phyloP scores from a whole-genome alignment of 352 stramenopile genomes.

The Pythium periplocum region DNA sequence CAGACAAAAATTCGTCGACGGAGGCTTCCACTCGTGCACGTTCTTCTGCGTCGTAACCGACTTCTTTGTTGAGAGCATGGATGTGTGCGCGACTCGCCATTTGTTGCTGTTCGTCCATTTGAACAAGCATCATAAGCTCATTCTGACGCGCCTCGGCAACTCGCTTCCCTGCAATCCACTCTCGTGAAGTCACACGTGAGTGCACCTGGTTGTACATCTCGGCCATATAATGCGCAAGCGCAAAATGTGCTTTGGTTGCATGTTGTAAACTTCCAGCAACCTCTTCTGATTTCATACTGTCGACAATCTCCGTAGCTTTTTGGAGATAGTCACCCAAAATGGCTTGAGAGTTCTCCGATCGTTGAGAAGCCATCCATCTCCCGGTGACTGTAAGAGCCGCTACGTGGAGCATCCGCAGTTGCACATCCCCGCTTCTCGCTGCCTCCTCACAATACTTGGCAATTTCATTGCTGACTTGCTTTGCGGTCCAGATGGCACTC shows the following conservation, averaged over 20 bases:
- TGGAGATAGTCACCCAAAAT: constrained; percentile 92
- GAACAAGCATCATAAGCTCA: constrained; percentile 56
- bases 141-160: constrained; percentile 61
- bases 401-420: constrained; percentile 54
- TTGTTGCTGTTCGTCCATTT: constrained; percentile 50
- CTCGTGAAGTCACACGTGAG: constrained; percentile 75
- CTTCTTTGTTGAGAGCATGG: constrained; percentile 75
- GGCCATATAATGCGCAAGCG: constrained; percentile 88
- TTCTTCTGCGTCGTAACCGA: constrained; percentile 86
- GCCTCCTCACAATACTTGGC: constrained; percentile 8
- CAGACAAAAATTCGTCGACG: constrained; percentile 81
- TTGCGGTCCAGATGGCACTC: constrained; percentile 71
- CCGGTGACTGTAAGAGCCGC: constrained; percentile 75
- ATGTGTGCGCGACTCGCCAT: constrained; percentile 69
- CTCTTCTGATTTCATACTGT: constrained; percentile 27
- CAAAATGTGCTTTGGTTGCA: constrained; percentile 76
- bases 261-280: constrained; percentile 36
- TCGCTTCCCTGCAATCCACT: constrained; percentile 85
- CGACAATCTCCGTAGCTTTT: constrained; percentile 68
- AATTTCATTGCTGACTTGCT: constrained; percentile 47
- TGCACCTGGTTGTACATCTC: constrained; percentile 89
- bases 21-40: constrained; percentile 79
- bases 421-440: constrained; percentile 1
- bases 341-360: constrained; percentile 87
- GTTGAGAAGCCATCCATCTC: constrained; percentile 91